Conservation (phyloP, 2,329 filamentous ascomycete genomes). For the Colletotrichum somersetense region DNA sequence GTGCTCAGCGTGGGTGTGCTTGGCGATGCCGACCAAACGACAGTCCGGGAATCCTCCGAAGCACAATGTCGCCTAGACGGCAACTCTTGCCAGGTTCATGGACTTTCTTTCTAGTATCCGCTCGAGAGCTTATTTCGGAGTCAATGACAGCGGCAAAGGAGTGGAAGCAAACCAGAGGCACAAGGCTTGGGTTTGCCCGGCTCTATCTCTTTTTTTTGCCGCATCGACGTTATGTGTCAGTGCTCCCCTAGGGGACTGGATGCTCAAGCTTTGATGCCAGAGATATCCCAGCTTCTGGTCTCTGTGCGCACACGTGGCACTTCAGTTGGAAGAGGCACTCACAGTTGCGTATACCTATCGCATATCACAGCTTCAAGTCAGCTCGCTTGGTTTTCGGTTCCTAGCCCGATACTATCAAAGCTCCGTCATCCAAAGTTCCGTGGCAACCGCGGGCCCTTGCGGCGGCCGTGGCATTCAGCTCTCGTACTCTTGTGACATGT, state of each 20-base stretch:
- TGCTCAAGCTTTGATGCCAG: neutral
- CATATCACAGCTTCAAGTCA: neutral
- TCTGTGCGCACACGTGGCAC: neutral
- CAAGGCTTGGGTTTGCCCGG: neutral
- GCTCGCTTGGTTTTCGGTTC: neutral
- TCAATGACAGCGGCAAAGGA: neutral
- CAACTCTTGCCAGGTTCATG: neutral
- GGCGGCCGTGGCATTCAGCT: constrained; percentile 8
- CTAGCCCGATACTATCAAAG: neutral
- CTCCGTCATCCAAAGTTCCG: neutral
- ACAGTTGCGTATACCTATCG: neutral
- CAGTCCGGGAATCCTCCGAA: too few species aligned
- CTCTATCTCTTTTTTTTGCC: neutral
- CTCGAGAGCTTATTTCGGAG: neutral
- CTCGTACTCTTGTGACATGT: neutral
- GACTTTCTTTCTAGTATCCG: neutral
- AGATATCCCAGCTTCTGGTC: neutral
- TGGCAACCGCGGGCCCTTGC: constrained; percentile 18
- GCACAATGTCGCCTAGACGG: neutral
- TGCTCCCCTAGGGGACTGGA: too few species aligned
- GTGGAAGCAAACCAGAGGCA: neutral
- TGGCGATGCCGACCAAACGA: too few species aligned
- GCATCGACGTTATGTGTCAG: neutral
- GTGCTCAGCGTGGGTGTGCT: too few species aligned
- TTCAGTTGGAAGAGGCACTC: neutral